Base-by-base conservation (phyloP, 2,329 filamentous ascomycete genomes). In the Camptophora hylomeconis region DNA sequence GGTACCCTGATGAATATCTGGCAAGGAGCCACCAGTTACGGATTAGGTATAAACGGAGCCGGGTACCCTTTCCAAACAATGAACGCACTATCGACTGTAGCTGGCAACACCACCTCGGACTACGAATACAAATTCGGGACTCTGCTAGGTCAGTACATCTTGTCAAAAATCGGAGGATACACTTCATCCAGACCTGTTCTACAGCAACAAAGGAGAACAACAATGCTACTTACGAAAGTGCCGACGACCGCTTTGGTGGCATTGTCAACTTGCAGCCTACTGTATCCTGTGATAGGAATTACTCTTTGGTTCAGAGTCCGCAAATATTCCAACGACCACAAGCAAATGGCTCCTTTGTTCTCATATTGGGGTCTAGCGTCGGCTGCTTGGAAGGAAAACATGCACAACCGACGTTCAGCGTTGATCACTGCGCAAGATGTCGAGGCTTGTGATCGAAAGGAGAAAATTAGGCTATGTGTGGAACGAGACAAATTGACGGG, bases 1-100 rank as follows among this genome's bases (percentile, higher is more conserved):
- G 41, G 41, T 9, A 40, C 41, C 8, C 20, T 44, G 5, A 25
- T 38, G 11, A 39, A 44, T 20, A 35, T 44, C 11, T 44, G 40
- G 28, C 39, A 41, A 20, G 41, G 41, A 5, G 19, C 20, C 11
- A 19, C 22, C 15, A 9, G 27, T 8, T 42, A 42, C 26, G 30
- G 31, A 13, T 26, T 36, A 8, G 25, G 24, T 19, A 31, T 31
- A 11, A 31, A 26, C 18, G 36, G 30, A 18, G 37, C 36, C 25
- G 37, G 36, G 29, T 38, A 33, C n/a, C 26, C 38, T 21, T 26
- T 44, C 11, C 35, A 38, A 29, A 33, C 42, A 17, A 28, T 30
- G 11, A 30, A 37, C 13, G 25, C 37, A 7, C 29, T 35, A 20
- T 34, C 36, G 12, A 38, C 32, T 3, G 27, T 43, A 5, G 20